These are phyloP conservation scores for Tribonema minus DNA, from an alignment of 108 stramenopile genomes.

Conservation along the genomic window DNA sequence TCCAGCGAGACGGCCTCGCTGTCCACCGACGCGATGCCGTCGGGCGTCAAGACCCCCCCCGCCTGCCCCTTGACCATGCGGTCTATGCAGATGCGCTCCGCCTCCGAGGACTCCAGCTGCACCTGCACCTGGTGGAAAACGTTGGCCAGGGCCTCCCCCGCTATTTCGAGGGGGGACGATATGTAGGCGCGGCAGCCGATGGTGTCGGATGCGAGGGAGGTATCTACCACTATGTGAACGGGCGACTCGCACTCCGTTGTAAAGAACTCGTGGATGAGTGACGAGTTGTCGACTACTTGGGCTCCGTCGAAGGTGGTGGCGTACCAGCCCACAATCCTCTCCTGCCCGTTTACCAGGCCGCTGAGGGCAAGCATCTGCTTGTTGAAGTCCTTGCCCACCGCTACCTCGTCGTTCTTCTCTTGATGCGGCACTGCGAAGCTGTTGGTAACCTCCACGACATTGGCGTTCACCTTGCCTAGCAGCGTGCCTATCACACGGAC, in stretches of 20 bases:
- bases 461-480: constrained; percentile 52
- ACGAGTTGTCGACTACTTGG: constrained; percentile 78
- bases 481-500: constrained; percentile 62
- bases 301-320: constrained; percentile 33
- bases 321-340: constrained; percentile 88
- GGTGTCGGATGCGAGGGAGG: constrained; percentile 52
- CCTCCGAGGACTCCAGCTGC: constrained; percentile 65
- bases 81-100: constrained; percentile 79
- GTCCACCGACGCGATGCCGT: constrained; percentile 44
- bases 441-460: constrained; percentile 82
- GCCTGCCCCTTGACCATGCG: constrained; percentile 68
- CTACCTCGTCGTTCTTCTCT: constrained; percentile 65
- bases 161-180: constrained; percentile 65
- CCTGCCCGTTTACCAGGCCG: constrained; percentile 65
- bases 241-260: constrained; percentile 67
- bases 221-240: constrained; percentile 61
- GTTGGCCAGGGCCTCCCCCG: constrained; percentile 77
- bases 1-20: constrained; percentile 3
- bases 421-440: constrained; percentile 92
- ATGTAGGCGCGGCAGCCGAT: constrained; percentile 74
- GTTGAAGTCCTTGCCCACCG: constrained; percentile 92
- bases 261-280: constrained; percentile 94
- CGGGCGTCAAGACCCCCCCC: constrained; percentile 7
- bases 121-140: constrained; percentile 82
- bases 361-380: constrained; percentile 55